Base-by-base conservation (phyloP, 106 monocot species). In the Phalaenopsis equestris region DNA sequence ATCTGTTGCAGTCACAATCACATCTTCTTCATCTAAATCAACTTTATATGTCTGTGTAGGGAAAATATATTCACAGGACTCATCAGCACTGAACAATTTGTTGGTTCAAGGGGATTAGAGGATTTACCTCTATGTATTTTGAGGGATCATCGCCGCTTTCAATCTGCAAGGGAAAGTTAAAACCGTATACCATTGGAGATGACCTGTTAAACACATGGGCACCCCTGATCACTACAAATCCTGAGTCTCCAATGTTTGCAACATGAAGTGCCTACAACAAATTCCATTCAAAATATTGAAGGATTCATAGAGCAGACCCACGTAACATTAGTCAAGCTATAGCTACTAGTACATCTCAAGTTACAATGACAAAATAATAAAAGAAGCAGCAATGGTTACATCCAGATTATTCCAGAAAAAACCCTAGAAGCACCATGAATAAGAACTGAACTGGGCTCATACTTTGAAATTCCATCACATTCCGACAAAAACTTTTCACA, bases 161-260 rank as follows among this genome's bases (percentile, higher is more conserved):
- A 77, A 98, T 98, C 77, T 98, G 98, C 75, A 94, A 80, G 0
- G 98, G 98, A 41, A 98, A 98, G 77, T 98, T 98, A 83, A 98
- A 98, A 17, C 94, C 98, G 79, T 94, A 94, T 42, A 94, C 84
- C 98, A 98, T 98, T 2, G 98, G 91, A 17, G 84, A 89, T 24
- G 98, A 98, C 80, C 61, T 92, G 24, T 49, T 87, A 38, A 84
- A 87, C 47, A 94, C 83, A 56, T 72, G 77, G 38, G 90, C 91
- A 82, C 91, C 82, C 76, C 94, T 92, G 64, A 98, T 85, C 36
- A 98, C 55, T 17, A 98, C 36, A 52, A 98, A 98, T 73, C 98
- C 98, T 38, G 98, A 98, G 58, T 98, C 98, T 43, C 98, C 98
- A 36, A 98, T 92, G 76, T 98, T 98, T 36, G 87, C 94, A 41